Percentiles rank a stretch among this genome's conserved stretches.
Evolutionary conservation across 345 rosid genomes (phyloP).

Genomic region (Angophora floribunda): DNA sequence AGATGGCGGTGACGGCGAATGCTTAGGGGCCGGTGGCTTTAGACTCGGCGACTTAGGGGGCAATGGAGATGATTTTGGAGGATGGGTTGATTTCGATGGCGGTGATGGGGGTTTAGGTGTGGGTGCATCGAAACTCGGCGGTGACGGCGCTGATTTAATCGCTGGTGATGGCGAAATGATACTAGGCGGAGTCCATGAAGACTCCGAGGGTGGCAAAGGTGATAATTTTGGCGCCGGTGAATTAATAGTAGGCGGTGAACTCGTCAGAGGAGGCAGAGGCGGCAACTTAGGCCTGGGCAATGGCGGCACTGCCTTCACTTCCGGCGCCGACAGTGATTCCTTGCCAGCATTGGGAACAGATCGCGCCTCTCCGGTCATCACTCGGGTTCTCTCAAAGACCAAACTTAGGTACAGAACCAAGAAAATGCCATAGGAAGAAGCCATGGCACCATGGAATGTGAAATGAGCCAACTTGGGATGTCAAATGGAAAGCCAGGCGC

Average conservation of each 20-base stretch:
- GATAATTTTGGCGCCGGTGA: not conserved
- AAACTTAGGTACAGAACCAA: not conserved
- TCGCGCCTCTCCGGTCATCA: not conserved
- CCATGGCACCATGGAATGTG: not conserved
- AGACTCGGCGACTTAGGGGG: not conserved
- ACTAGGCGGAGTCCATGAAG: not conserved
- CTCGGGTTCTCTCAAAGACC: not conserved
- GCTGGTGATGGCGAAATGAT: not conserved
- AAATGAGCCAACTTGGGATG: not conserved
- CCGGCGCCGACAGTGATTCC: not conserved
- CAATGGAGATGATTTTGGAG: not conserved
- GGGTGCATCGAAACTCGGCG: not conserved
- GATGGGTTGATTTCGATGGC: not conserved
- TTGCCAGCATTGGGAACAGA: not conserved
- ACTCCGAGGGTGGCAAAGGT: not conserved
- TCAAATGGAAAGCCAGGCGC: not conserved
- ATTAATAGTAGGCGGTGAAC: not conserved
- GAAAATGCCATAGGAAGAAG: not conserved
- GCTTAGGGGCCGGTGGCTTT: not conserved
- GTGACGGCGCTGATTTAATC: not conserved
- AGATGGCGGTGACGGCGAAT: not conserved
- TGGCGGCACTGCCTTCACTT: not conserved
- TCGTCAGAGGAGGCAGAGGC: not conserved
- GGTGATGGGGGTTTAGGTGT: not conserved
- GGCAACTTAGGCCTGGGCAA: constrained; percentile 2